These are phyloP conservation scores for Macrophomina tecta DNA, from an alignment of 2,329 filamentous ascomycete species.

Conservation along the genomic window DNA sequence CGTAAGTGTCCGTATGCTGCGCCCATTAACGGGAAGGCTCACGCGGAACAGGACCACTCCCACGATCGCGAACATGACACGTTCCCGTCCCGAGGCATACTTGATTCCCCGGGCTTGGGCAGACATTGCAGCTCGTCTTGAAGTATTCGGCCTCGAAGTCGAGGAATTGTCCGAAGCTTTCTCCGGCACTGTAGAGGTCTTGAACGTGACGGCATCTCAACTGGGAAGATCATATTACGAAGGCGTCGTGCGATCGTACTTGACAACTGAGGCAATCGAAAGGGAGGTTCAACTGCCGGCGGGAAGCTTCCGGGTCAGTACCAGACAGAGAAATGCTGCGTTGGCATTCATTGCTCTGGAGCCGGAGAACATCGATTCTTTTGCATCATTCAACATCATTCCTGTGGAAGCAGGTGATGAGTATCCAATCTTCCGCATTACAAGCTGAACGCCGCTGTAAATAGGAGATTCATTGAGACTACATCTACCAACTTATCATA, in stretches of 20 bases:
- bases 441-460: neutral
- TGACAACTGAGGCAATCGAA: slow-evolving; percentile 37
- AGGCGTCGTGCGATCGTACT: slow-evolving; percentile 41
- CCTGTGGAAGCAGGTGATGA: slow-evolving; percentile 43
- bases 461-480: neutral
- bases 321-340: slow-evolving; percentile 46
- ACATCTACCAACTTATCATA: neutral
- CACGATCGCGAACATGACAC: slow-evolving; percentile 42
- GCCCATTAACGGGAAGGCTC: neutral
- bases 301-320: slow-evolving; percentile 43
- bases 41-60: slow-evolving; percentile 38
- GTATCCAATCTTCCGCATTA: slow-evolving; percentile 39
- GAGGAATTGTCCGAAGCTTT: slow-evolving; percentile 39
- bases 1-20: neutral
- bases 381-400: slow-evolving; percentile 45
- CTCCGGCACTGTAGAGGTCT: slow-evolving; percentile 40
- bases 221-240: slow-evolving; percentile 43
- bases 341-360: slow-evolving; percentile 46
- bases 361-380: slow-evolving; percentile 46
- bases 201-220: slow-evolving; percentile 41
- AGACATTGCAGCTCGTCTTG: slow-evolving; percentile 42
- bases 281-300: slow-evolving; percentile 39
- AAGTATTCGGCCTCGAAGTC: slow-evolving; percentile 42
- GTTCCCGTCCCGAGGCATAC: slow-evolving; percentile 42
- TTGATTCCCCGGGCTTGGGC: slow-evolving; percentile 45